Evolutionary conservation across 495 filamentous ascomycete species (phyloP).

Genomic region (Parathielavia appendiculata): DNA sequence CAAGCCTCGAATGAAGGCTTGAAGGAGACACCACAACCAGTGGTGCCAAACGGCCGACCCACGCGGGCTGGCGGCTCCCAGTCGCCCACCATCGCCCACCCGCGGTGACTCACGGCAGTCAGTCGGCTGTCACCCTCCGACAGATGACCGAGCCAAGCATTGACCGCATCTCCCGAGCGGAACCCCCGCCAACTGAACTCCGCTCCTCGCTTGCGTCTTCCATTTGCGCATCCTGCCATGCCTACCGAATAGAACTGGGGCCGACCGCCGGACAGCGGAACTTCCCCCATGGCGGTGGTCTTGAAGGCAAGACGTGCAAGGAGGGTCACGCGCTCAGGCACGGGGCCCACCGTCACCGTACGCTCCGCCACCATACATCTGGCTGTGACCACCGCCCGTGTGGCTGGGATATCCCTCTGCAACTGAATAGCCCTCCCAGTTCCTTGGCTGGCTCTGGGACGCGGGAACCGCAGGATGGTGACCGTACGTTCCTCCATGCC

Average conservation of each 20-base stretch:
- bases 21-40: background rate
- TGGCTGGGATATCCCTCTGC: conserved; percentile 34
- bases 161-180: background rate
- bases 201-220: background rate
- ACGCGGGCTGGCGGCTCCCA: background rate
- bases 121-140: background rate
- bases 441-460: conserved; percentile 23
- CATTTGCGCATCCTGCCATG: background rate
- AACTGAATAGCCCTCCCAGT: conserved; percentile 38
- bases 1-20: background rate
- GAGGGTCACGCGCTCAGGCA: conserved; percentile 25
- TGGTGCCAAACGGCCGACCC: background rate
- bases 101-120: background rate
- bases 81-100: background rate
- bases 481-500: conserved; percentile 19
- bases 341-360: conserved; percentile 42
- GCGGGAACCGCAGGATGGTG: conserved; percentile 27
- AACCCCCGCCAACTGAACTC: background rate
- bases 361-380: conserved; percentile 38
- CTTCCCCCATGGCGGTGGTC: no score
- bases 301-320: background rate
- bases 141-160: background rate
- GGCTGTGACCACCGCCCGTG: conserved; percentile 32
- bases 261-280: no score
- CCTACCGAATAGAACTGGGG: no score